Percentiles rank a stretch among this genome's conserved stretches.
phyloP scores from a whole-genome alignment of 1,284 basidiomycete genomes.

The Sanghuangporus baumii region DNA sequence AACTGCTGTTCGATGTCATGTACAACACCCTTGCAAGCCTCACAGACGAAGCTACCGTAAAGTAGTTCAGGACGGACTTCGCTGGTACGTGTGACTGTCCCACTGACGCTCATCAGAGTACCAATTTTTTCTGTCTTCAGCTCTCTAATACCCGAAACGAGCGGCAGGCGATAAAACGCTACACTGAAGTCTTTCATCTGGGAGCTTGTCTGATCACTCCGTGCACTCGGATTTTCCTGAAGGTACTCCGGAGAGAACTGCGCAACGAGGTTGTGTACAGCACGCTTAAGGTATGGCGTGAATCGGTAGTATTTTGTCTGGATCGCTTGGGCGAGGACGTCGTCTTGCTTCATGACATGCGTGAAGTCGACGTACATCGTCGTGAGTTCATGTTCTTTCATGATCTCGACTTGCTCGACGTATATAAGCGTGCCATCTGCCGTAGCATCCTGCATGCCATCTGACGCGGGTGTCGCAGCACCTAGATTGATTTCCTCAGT shows the following conservation, averaged over 20 bases:
- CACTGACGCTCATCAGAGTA: slow-evolving; percentile 88
- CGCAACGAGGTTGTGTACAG: slow-evolving; percentile 84
- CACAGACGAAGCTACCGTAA: slow-evolving; percentile 91
- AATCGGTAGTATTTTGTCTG: slow-evolving; percentile 96
- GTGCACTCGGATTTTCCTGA: slow-evolving; percentile 81
- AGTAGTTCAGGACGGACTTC: slow-evolving; percentile 96
- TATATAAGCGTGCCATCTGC: slow-evolving; percentile 70
- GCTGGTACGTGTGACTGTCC: slow-evolving; percentile 95
- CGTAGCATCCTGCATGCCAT: slow-evolving; percentile 51
- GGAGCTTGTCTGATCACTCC: slow-evolving; percentile 78
- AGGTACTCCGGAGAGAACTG: slow-evolving; percentile 90
- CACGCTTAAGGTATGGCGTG: slow-evolving; percentile 88
- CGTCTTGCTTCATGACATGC: slow-evolving; percentile 86
- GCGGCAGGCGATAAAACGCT: slow-evolving; percentile 93
- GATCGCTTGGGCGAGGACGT: slow-evolving; percentile 89
- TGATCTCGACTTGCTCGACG: slow-evolving; percentile 86
- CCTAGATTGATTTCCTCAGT: slow-evolving; percentile 75
- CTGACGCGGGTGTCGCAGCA: slow-evolving; percentile 63
- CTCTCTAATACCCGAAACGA: slow-evolving; percentile 94
- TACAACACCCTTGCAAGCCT: slow-evolving; percentile 82
- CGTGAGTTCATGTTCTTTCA: slow-evolving; percentile 90
- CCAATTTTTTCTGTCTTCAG: slow-evolving; percentile 91
- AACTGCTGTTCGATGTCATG: slow-evolving; percentile 98
- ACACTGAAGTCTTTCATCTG: slow-evolving; percentile 92
- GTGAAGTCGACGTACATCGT: slow-evolving; percentile 96